Base-by-base conservation (phyloP, 768 basidiomycete species). In the Calocybe indica region DNA sequence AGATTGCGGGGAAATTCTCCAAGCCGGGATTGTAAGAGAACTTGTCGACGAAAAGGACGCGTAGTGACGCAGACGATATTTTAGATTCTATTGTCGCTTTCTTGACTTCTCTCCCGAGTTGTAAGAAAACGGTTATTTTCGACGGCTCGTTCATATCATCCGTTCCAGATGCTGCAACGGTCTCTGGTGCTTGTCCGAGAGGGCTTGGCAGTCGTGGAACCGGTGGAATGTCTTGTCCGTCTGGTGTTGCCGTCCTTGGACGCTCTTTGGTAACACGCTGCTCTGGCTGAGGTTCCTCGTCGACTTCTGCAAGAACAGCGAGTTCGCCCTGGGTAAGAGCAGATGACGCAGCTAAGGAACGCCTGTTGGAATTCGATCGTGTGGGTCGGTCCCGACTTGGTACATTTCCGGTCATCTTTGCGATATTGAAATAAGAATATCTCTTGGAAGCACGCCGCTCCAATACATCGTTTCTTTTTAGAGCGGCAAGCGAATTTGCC, bases 1-100 rank as follows among this genome's bases (percentile, higher is more conserved):
- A 98, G 40, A 99, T 95, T 9, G 88, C 88, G 22, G 94, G 93
- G 57, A 95, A 96, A 59, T 93, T 89, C 48, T 92, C 92, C 64
- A 86, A 75, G 0, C 92, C 93, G 0, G 95, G 92, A 59, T 86
- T 92, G 62, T 95, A 97, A 31, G 87, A 84, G 59, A 99, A 99
- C 61, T 82, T 87, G 69, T 96, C 94, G 54, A 96, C 88, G 58
- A 98, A 99, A 10, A 97, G 67, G 55, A 95, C 78, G 37, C 92
- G 75, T 46, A 99, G 62, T 2, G 80, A 82, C 7, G 88, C 68
- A 57, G 93, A 81, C 1, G 87, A 82, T 43, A 86, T 67, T 5
- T 75, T 80, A 7, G 78, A 73, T 48, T 91, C 90, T 39, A 97
- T 70, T 14, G 62, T 68, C 9, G 83, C 82, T 62, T 92, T 93